These are phyloP conservation scores for Metschnikowia lochheadii DNA, from an alignment of 805 yeast species.

Conservation along the genomic window DNA sequence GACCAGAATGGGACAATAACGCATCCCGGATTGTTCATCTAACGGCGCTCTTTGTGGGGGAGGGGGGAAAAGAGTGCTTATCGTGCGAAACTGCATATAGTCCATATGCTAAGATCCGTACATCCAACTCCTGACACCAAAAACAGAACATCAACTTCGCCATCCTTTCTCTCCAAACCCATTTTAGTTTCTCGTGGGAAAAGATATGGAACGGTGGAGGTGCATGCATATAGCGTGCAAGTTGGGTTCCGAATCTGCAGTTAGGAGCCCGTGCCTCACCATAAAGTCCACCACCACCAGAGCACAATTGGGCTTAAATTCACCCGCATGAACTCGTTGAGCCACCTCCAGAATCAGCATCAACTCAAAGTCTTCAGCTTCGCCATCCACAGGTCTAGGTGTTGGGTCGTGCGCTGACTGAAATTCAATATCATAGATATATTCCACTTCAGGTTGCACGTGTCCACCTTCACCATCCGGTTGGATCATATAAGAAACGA, in stretches of 20 bases:
- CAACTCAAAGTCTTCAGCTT: slow-evolving; percentile 65
- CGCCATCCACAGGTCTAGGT: slow-evolving; percentile 53
- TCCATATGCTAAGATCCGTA: too few relatives aligned
- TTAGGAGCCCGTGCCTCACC: slow-evolving; percentile 75
- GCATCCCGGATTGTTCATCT: background rate
- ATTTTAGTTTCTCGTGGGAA: slow-evolving; percentile 18
- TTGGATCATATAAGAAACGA: slow-evolving; percentile 57
- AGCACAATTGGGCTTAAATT: slow-evolving; percentile 90
- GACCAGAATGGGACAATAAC: slow-evolving; percentile 10
- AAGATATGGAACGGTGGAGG: slow-evolving; percentile 68
- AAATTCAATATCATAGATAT: slow-evolving; percentile 65
- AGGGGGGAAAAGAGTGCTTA: too few relatives aligned
- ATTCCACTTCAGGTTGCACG: slow-evolving; percentile 89
- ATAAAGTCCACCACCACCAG: slow-evolving; percentile 76
- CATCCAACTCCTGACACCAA: too few relatives aligned
- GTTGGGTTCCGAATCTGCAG: slow-evolving; percentile 62
- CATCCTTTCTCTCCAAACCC: background rate
- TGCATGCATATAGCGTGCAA: slow-evolving; percentile 56
- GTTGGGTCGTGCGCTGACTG: slow-evolving; percentile 34
- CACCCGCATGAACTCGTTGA: slow-evolving; percentile 44
- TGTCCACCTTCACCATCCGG: slow-evolving; percentile 40
- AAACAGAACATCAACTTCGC: too few relatives aligned
- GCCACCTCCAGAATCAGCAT: slow-evolving; percentile 58
- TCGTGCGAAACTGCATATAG: too few relatives aligned
- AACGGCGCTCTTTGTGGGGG: too few relatives aligned